Percentiles rank a stretch among this genome's conserved stretches.
phyloP scores from a whole-genome alignment of 2,329 filamentous ascomycete genomes.

The Blumeria hordei region DNA sequence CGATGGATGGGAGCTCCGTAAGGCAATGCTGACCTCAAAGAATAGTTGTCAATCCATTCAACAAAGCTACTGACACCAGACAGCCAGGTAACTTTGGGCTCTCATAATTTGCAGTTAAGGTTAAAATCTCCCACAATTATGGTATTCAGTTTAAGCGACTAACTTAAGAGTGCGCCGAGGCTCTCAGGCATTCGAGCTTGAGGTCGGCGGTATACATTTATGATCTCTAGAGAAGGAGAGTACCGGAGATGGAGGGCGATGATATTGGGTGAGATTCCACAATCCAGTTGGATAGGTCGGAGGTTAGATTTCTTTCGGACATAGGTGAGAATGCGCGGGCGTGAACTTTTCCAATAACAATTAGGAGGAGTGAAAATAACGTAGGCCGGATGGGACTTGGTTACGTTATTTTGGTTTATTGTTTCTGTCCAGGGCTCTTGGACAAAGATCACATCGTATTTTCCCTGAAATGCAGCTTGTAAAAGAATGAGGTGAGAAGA shows the following conservation, averaged over 20 bases:
- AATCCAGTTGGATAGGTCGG: background rate
- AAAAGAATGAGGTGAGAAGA: background rate
- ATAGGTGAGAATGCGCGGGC: background rate
- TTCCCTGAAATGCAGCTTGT: background rate
- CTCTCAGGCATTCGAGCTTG: background rate
- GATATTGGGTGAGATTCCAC: background rate
- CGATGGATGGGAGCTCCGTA: background rate
- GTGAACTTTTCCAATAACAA: background rate
- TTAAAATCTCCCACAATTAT: background rate
- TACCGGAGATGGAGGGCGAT: background rate
- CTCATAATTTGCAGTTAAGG: no score
- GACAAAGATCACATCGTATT: background rate
- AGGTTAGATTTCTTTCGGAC: background rate
- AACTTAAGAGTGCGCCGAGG: background rate
- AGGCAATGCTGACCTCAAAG: background rate
- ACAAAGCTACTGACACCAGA: background rate
- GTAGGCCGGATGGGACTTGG: background rate
- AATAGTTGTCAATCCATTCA: background rate
- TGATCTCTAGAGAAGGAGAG: background rate
- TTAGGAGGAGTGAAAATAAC: background rate
- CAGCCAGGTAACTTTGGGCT: background rate
- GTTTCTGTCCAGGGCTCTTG: background rate
- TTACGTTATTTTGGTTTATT: no score
- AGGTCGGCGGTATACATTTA: background rate
- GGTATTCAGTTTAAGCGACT: background rate